A percentile compares a stretch with the other conserved stretches of the same genome.
These are phyloP conservation scores for Aspergillus sp. DNA, from an alignment of 2,329 filamentous ascomycete genomes.

Conservation along the genomic window DNA sequence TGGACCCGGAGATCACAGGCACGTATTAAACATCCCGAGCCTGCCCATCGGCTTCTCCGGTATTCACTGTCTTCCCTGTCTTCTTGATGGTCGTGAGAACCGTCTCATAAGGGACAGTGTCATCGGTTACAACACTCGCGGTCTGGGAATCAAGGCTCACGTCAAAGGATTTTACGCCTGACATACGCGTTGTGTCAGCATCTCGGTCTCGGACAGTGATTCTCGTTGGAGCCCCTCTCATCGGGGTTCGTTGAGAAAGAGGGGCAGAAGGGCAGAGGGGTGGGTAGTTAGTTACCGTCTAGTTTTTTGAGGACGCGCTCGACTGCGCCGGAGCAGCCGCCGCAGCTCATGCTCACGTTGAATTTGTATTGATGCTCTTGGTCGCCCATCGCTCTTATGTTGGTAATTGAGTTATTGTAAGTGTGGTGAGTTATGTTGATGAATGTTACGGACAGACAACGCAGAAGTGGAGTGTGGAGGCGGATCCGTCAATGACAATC, in stretches of 20 bases:
- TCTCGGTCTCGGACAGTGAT: not conserved
- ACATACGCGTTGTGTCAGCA: not conserved
- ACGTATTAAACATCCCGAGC: slow-evolving; percentile 33
- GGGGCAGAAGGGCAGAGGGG: not conserved
- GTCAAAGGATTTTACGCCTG: slow-evolving; percentile 82
- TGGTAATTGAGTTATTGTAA: not conserved
- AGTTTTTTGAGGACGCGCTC: slow-evolving; percentile 90
- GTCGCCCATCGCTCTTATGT: slow-evolving; percentile 56
- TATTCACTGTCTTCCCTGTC: slow-evolving; percentile 90
- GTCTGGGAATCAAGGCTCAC: slow-evolving; percentile 85
- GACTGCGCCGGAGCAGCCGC: slow-evolving; percentile 92
- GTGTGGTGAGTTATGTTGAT: slow-evolving; percentile 8
- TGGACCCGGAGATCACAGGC: not conserved
- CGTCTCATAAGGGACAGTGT: slow-evolving; percentile 70
- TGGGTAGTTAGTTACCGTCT: slow-evolving; percentile 61
- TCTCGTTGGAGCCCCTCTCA: too few species aligned
- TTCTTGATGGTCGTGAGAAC: slow-evolving; percentile 88
- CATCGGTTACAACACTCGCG: slow-evolving; percentile 71
- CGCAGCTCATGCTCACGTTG: slow-evolving; percentile 89
- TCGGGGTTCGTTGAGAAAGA: not conserved
- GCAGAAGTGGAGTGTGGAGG: not conserved
- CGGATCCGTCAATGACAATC: not conserved
- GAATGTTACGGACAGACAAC: not conserved
- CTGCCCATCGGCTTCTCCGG: slow-evolving; percentile 48
- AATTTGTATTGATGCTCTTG: slow-evolving; percentile 95